Percentiles rank a stretch among this genome's conserved stretches.
phyloP scores from a whole-genome alignment of 2,329 filamentous ascomycete species.

The Ophiostoma ips region DNA sequence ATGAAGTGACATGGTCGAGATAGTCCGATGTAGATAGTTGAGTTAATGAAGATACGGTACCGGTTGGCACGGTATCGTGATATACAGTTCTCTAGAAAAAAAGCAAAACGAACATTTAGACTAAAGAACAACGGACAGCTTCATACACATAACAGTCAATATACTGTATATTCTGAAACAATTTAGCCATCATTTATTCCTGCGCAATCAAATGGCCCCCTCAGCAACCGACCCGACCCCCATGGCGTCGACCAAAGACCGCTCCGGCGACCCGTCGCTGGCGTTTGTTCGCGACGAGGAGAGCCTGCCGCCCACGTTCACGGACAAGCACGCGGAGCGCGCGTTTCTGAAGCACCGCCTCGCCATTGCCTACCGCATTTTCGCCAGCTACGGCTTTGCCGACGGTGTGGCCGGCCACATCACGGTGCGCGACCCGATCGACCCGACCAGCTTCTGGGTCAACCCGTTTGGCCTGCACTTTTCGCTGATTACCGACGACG shows the following conservation, averaged over 20 bases:
- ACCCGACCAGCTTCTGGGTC: conserved; percentile 43
- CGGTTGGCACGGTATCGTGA: too few species aligned
- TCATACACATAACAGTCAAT: too few species aligned
- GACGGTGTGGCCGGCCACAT: conserved; percentile 52
- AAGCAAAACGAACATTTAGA: too few species aligned
- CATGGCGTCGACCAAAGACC: not conserved
- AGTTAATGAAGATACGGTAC: too few species aligned
- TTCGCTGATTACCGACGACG: conserved; percentile 38
- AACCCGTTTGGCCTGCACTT: conserved; percentile 47
- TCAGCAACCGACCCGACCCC: conserved; percentile 3
- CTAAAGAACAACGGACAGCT: too few species aligned
- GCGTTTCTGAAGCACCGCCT: conserved; percentile 42
- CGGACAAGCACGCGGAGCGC: conserved; percentile 25
- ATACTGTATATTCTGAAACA: too few species aligned
- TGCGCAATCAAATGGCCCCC: conserved; percentile 11
- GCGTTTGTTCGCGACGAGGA: conserved; percentile 9
- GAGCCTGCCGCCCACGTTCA: conserved; percentile 11
- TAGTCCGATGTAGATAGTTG: too few species aligned
- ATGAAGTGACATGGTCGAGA: too few species aligned
- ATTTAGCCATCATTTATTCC: too few species aligned
- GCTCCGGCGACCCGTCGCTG: conserved; percentile 12
- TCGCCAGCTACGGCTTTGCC: conserved; percentile 43
- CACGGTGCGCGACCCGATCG: conserved; percentile 42
- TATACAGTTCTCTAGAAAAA: too few species aligned
- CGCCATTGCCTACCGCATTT: conserved; percentile 45